A percentile compares a stretch with the other conserved stretches of the same genome.
phyloP scores from a whole-genome alignment of 148 eudicot genomes.

The Persicaria maculosa region DNA sequence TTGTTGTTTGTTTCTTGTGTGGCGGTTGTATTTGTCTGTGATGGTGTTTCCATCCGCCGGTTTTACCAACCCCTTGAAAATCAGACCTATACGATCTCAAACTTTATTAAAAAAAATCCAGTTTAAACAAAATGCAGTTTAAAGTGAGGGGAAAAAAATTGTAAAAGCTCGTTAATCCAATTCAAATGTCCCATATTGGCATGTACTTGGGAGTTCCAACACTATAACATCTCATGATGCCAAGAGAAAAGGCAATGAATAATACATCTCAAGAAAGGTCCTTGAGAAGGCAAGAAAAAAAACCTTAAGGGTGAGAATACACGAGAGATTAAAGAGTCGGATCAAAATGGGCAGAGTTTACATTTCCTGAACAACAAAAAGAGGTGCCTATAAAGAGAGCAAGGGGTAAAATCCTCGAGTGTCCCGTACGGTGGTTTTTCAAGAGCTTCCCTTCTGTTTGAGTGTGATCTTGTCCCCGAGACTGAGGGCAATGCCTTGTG shows the following conservation, averaged over 20 bases:
- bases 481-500: slow-evolving; percentile 91
- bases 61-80: no score
- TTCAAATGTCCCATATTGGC: neutral
- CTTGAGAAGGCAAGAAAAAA: neutral
- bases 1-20: no score
- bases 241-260: neutral
- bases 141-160: neutral
- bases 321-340: neutral
- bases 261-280: neutral
- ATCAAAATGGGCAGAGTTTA: neutral
- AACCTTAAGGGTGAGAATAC: neutral
- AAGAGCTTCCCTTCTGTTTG: slow-evolving; percentile 72
- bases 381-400: neutral
- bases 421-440: slow-evolving; percentile 4
- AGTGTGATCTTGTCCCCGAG: slow-evolving; percentile 96
- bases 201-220: neutral
- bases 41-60: no score
- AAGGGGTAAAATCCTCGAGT: neutral
- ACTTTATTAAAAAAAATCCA: no score
- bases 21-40: no score
- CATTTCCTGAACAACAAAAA: slow-evolving; percentile 1
- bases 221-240: neutral
- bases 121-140: neutral
- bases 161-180: neutral
- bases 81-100: no score